Evolutionary conservation across 2,329 filamentous ascomycete species (phyloP).

Genomic region (Aspergillus transmontanensis): DNA sequence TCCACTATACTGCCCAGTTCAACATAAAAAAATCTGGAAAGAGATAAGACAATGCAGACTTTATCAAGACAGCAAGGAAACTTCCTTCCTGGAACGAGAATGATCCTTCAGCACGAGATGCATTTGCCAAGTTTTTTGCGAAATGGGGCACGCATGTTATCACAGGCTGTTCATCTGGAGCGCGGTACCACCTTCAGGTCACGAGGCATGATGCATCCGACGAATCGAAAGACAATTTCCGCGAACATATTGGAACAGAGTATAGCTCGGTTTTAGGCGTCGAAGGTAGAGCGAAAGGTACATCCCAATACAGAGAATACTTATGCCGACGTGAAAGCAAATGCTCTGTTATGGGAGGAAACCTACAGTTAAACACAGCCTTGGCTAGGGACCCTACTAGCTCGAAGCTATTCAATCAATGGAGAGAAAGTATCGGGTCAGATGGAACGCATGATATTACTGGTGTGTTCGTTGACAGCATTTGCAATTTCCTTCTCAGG

Average conservation of each 20-base stretch:
- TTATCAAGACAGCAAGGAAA: constrained; percentile 1
- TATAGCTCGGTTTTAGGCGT: background rate
- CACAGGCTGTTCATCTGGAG: constrained; percentile 3
- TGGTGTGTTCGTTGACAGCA: constrained; percentile 1
- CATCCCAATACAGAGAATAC: constrained; percentile 4
- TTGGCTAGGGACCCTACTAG: constrained; percentile 1
- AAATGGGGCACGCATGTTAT: constrained; percentile 3
- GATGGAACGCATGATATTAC: constrained; percentile 1
- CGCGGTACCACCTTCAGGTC: background rate
- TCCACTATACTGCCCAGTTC: constrained; percentile 2
- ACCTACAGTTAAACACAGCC: background rate
- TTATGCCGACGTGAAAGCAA: background rate
- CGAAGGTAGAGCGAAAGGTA: constrained; percentile 1
- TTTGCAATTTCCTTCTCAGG: constrained; percentile 3
- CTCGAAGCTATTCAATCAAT: constrained; percentile 1
- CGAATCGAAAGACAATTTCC: background rate
- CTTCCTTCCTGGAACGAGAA: background rate
- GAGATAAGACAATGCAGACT: background rate
- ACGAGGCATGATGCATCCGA: constrained; percentile 1
- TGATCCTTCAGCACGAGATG: background rate
- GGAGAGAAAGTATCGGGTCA: background rate
- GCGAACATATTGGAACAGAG: constrained; percentile 3
- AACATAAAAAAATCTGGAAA: background rate
- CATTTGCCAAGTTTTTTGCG: constrained; percentile 1
- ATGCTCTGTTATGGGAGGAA: constrained; percentile 4